Conservation (phyloP, 2,329 filamentous ascomycete species). For the Rhynchosporium agropyri region DNA sequence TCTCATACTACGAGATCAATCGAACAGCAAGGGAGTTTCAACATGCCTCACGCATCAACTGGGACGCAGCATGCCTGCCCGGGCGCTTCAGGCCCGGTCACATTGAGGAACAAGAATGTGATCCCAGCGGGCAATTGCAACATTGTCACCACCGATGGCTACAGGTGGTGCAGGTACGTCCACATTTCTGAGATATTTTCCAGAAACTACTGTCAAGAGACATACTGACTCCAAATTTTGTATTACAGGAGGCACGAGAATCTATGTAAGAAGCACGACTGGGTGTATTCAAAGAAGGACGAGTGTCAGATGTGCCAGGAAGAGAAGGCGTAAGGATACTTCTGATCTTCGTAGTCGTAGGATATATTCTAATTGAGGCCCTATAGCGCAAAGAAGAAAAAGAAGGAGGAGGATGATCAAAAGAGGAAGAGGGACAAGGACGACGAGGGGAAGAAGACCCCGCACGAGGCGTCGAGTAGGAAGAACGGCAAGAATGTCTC, state of each 20-base stretch:
- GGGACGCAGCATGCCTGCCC: constrained; percentile 6
- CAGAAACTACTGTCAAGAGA: too few relatives aligned
- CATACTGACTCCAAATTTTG: too few relatives aligned
- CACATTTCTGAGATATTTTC: too few relatives aligned
- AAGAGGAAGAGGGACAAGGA: constrained; percentile 10
- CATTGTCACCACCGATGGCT: neutral
- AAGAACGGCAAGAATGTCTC: neutral
- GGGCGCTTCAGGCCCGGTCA: constrained; percentile 5
- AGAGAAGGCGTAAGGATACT: too few relatives aligned
- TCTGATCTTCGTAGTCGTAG: neutral
- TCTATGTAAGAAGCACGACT: constrained; percentile 8
- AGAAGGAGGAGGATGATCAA: neutral
- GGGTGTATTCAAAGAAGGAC: constrained; percentile 17
- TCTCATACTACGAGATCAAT: neutral
- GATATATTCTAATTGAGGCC: neutral
- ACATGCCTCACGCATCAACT: constrained; percentile 12
- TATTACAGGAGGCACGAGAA: constrained; percentile 3
- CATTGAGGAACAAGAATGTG: neutral
- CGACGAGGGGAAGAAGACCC: neutral
- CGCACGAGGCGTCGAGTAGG: neutral
- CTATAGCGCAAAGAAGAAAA: neutral
- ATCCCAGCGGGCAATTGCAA: neutral
- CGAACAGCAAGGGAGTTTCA: neutral
- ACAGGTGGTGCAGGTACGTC: constrained; percentile 6
- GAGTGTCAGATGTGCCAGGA: neutral